Percentiles rank a stretch among this genome's conserved stretches.
These are phyloP conservation scores for Klebsormidium nitens DNA, from an alignment of 139 green algal genomes.

Conservation along the genomic window DNA sequence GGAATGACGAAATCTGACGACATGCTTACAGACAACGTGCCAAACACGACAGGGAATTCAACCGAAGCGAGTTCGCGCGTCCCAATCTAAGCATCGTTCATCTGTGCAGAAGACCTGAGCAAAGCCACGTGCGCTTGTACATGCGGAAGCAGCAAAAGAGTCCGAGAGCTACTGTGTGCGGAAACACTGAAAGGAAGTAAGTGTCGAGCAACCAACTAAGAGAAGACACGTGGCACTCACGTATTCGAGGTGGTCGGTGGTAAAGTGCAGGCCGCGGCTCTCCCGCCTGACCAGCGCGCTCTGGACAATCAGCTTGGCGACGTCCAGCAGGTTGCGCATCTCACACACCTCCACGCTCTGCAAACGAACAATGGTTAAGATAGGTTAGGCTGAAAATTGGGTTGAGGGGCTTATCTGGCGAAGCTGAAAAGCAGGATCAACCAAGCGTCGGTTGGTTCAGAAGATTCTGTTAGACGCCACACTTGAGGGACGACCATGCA, in stretches of 20 bases:
- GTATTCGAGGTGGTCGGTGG: constrained; percentile 24
- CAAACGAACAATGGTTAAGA: too few species aligned
- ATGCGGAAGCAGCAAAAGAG: neutral
- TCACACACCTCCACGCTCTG: constrained; percentile 62
- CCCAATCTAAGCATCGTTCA: neutral
- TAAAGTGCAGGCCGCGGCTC: constrained; percentile 75
- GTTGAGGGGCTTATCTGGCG: too few species aligned
- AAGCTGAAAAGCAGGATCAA: too few species aligned
- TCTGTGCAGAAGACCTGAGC: neutral
- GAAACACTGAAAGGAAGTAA: neutral
- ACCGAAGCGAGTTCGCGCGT: neutral
- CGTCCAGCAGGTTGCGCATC: constrained; percentile 79
- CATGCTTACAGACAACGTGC: too few species aligned
- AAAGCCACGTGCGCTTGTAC: neutral
- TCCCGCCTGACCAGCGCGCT: constrained; percentile 77
- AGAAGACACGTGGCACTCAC: neutral
- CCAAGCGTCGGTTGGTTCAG: too few species aligned
- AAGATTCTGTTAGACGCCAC: too few species aligned
- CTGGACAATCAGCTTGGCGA: constrained; percentile 73
- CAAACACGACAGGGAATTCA: too few species aligned
- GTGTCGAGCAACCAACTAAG: neutral
- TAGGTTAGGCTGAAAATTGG: too few species aligned
- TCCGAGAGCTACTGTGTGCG: neutral
- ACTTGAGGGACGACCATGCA: too few species aligned
- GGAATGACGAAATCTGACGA: too few species aligned